Conservation (phyloP, 2,329 filamentous ascomycete species). For the Thermothelomyces thermophilus region DNA sequence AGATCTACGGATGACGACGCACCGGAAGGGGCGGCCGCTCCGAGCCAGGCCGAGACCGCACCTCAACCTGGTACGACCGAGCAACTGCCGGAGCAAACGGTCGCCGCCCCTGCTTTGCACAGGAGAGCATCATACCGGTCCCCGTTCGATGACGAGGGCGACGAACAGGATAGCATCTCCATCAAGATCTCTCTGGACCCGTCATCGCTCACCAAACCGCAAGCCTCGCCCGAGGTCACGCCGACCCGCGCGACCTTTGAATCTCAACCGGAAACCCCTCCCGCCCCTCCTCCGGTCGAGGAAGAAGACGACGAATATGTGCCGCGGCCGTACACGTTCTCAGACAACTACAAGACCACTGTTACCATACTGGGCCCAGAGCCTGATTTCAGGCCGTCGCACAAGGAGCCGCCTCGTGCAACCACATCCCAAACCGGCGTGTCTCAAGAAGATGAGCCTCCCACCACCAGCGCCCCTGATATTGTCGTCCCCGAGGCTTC, state of each 20-base stretch:
- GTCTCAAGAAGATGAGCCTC: constrained; percentile 18
- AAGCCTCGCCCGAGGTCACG: constrained; percentile 24
- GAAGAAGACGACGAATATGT: constrained; percentile 35
- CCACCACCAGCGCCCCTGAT: constrained; percentile 8
- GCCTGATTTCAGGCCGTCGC: constrained; percentile 32
- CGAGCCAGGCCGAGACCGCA: constrained; percentile 1
- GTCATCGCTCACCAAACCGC: constrained; percentile 3
- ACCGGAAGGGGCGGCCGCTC: constrained; percentile 10
- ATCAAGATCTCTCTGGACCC: constrained; percentile 37
- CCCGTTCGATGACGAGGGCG: constrained; percentile 42
- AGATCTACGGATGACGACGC: constrained; percentile 20
- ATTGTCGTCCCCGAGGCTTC: constrained; percentile 11
- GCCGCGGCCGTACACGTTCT: constrained; percentile 34
- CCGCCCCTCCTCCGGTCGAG: constrained; percentile 16
- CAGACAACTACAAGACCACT: constrained; percentile 37
- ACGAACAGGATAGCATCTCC: constrained; percentile 33
- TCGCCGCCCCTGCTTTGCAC: constrained; percentile 24
- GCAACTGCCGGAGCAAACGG: constrained; percentile 19
- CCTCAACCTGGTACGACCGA: constrained; percentile 19
- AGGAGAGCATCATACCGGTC: constrained; percentile 42
- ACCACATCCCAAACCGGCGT: constrained; percentile 17
- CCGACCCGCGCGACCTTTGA: constrained; percentile 20
- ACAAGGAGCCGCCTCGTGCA: constrained; percentile 22
- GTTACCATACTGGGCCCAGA: constrained; percentile 45
- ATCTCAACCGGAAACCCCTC: constrained; percentile 15